Evolutionary conservation across 352 stramenopile genomes (phyloP), one percentile per base, ranked within the genome.

Genomic region (Pythium pyrilobum): DNA sequence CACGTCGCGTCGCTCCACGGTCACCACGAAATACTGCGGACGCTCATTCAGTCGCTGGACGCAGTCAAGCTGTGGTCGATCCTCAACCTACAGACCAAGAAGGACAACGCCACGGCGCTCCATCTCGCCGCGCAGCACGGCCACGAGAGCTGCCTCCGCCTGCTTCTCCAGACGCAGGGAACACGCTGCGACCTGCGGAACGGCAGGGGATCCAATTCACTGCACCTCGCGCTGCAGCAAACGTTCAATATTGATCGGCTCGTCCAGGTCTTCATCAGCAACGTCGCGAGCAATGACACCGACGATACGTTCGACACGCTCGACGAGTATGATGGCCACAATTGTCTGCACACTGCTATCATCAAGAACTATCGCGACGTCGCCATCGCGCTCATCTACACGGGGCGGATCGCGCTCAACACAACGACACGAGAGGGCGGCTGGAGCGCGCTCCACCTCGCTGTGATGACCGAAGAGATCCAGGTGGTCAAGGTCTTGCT

Each of bases 181-280:
- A 59, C 56, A 1, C 66, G 61, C 15, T 51, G 47, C 1, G 62
- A 69, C 41, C 13, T 84, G 16, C 52, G 56, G 11, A 66, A 75
- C 16, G 21, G 41, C 20, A 68, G 56, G 42, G 75, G 80, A 5
- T 75, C 66, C 29, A 89, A 77, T 21, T 69, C 74, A 1, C 53
- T 91, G 15, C 77, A 91, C 42, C 58, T 89, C 10, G 69, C 71
- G n/a, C 61, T 89, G 0, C 55, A 72, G 28, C 75, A 81, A 39
- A 74, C 69, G 5, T 91, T 91, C 39, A 69, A 86, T 46, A 78
- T 90, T 28, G 72, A 85, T 0, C 64, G 64, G 18, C 69, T 90
- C 5, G 50, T 85, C 2, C 34, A 70, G 0, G 52, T 60, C 8
- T 86, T 90, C 43, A 44, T 81, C 20, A 27, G 56, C 2, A 41